phyloP scores from a whole-genome alignment of 768 basidiomycete genomes.

The Fistulinella prunicolor region DNA sequence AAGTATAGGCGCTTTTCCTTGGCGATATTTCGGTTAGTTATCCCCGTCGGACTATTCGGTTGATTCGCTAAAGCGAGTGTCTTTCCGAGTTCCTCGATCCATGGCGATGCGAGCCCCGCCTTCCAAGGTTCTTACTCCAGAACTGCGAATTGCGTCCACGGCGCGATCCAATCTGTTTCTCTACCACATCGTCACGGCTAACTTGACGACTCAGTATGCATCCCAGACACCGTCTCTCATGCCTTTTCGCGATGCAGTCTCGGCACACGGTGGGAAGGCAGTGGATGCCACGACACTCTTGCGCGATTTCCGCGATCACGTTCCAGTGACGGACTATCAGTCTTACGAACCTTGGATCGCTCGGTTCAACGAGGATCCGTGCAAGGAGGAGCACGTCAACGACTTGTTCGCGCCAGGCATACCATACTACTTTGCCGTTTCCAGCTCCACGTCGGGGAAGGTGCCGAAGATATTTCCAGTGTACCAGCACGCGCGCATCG shows the following conservation, averaged over 20 bases:
- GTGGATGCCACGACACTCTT: background rate
- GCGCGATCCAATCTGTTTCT: slow-evolving; percentile 4
- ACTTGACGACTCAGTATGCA: slow-evolving; percentile 3
- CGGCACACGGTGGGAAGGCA: background rate
- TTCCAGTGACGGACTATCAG: slow-evolving; percentile 13
- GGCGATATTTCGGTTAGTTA: no score
- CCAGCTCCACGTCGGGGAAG: slow-evolving; percentile 14
- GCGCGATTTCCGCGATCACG: slow-evolving; percentile 6
- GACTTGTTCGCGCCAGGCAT: slow-evolving; percentile 16
- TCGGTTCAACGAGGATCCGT: slow-evolving; percentile 7
- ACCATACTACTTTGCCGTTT: slow-evolving; percentile 9
- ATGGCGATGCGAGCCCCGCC: background rate
- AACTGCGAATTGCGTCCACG: background rate
- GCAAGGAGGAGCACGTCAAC: slow-evolving; percentile 7
- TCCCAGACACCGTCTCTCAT: slow-evolving; percentile 2
- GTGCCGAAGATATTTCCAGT: slow-evolving; percentile 7
- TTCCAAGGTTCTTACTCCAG: slow-evolving; percentile 1
- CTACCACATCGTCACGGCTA: slow-evolving; percentile 1
- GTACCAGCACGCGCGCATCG: slow-evolving; percentile 2
- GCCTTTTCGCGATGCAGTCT: slow-evolving; percentile 2
- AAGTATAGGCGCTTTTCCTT: no score
- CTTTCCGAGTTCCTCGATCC: no score
- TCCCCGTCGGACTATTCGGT: no score
- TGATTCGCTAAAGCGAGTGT: no score
- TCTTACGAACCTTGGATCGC: slow-evolving; percentile 10